Evolutionary conservation across 495 filamentous ascomycete species (phyloP), one percentile per base, ranked within the genome.

Genomic region (Penicilliopsis zonata): DNA sequence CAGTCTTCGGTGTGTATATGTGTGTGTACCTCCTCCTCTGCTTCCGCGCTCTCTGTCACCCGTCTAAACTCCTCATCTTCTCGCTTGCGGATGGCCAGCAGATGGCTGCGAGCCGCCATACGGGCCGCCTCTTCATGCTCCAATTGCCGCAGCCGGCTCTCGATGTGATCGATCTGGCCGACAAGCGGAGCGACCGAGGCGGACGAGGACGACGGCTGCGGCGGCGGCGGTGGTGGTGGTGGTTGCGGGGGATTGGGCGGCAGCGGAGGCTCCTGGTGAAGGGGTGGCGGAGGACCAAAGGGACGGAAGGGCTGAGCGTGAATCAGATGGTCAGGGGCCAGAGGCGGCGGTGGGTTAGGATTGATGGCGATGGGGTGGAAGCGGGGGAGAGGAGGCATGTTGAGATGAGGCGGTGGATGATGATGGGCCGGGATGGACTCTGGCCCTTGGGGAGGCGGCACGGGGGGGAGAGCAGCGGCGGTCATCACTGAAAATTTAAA

Each of bases 301-400:
- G 54, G 55, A 30, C 61, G 55, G 27, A 50, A 63, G 34, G 57
- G 57, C 31, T 55, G 56, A 32, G 43, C 50, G 16, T 55, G 58
- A 22, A 58, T 46, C 48, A 61, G 48, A 30, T 53, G 46, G 1
- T 63, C 55, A 18, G 55, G 53, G 6, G 49, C 21, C 5, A 25
- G 43, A 13, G 56, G 53, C 35, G 50, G 48, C 34, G 48, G 30
- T 34, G 49, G 52, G 31, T 52, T 55, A 9, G 61, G 58, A 38
- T 66, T 66, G 51, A 64, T 66, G 34, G 61, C 61, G 42, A 66
- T 63, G 18, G 61, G 58, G 31, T 63, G 59, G 28, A 64, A 64
- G 21, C 61, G 58, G 21, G 59, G 57, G 2, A 63, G 46, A 40
- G 42, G 43, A 40, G 42, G 43, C 44, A 53, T 52, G 18, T 43